phyloP scores from a whole-genome alignment of 768 basidiomycete species.

The Lactifluus rugatus region DNA sequence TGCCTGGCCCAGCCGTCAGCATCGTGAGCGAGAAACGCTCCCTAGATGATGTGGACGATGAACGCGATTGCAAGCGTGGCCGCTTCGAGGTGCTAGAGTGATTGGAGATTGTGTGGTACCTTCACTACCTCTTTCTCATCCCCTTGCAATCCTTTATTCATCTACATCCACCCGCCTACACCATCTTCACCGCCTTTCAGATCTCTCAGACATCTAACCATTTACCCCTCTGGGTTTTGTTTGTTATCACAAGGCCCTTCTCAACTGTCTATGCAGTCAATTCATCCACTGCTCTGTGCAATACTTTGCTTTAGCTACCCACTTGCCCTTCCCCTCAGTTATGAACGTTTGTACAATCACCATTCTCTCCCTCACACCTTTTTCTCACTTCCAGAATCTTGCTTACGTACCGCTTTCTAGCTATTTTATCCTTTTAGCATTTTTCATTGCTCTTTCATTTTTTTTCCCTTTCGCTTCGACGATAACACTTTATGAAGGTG shows the following conservation, averaged over 20 bases:
- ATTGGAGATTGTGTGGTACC: neutral
- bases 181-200: neutral
- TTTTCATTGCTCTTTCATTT: neutral
- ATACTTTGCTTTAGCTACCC: conserved; percentile 4
- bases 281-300: conserved; percentile 5
- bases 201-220: conserved; percentile 11
- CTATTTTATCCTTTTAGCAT: conserved; percentile 12
- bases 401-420: neutral
- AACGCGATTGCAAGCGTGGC: conserved; percentile 31
- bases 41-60: conserved; percentile 26
- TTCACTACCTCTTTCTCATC: neutral
- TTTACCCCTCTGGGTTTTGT: neutral
- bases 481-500: neutral
- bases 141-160: neutral
- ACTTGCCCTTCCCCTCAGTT: neutral
- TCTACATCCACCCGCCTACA: neutral
- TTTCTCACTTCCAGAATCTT: neutral
- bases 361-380: neutral
- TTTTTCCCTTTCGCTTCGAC: conserved; percentile 1
- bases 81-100: conserved; percentile 34
- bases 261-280: conserved; percentile 6
- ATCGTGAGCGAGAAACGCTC: conserved; percentile 19
- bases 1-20: conserved; percentile 29
- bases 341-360: conserved; percentile 7
- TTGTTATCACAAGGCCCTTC: neutral